phyloP scores from a whole-genome alignment of 306 rosid species.

The Dalbergia cochinchinensis region DNA sequence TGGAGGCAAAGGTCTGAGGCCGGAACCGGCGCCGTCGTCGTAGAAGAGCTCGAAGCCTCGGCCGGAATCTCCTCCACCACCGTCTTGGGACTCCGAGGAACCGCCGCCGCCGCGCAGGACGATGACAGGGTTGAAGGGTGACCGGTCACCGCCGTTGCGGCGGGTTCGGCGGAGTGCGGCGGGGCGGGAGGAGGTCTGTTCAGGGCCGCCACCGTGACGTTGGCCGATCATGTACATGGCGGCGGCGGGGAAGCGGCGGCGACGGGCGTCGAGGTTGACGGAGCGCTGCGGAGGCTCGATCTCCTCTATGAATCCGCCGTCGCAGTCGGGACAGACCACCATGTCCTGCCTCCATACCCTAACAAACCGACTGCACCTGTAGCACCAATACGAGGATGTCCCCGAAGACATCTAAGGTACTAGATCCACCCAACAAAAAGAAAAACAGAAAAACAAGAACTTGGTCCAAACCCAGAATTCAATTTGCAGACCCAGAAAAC shows the following conservation, averaged over 20 bases:
- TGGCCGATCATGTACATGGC: slow-evolving; percentile 79
- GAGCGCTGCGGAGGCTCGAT: slow-evolving; percentile 53
- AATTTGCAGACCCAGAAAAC: neutral
- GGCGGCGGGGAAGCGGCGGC: slow-evolving; percentile 59
- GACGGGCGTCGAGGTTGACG: slow-evolving; percentile 49
- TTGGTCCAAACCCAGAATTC: slow-evolving; percentile 32
- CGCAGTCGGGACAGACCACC: slow-evolving; percentile 71
- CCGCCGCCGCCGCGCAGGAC: slow-evolving; percentile 71
- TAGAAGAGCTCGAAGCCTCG: slow-evolving; percentile 78
- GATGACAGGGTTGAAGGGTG: slow-evolving; percentile 78
- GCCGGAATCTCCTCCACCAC: slow-evolving; percentile 44
- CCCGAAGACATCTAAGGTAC: slow-evolving; percentile 54
- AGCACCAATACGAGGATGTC: slow-evolving; percentile 76
- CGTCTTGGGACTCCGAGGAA: slow-evolving; percentile 28
- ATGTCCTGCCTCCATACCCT: slow-evolving; percentile 51
- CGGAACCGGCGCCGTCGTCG: slow-evolving; percentile 80
- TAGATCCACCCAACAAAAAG: slow-evolving; percentile 34
- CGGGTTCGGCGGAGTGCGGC: slow-evolving; percentile 53
- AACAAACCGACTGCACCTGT: slow-evolving; percentile 75
- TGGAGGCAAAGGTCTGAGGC: slow-evolving; percentile 77
- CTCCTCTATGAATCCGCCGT: slow-evolving; percentile 71
- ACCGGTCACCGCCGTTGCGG: slow-evolving; percentile 67
- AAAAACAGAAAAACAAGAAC: neutral
- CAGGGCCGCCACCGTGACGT: slow-evolving; percentile 43
- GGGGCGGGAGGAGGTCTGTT: slow-evolving; percentile 44